Evolutionary conservation across 2,329 filamentous ascomycete species (phyloP), one percentile per base, ranked within the genome.

Genomic region (Phaeophleospora eucalypticola): DNA sequence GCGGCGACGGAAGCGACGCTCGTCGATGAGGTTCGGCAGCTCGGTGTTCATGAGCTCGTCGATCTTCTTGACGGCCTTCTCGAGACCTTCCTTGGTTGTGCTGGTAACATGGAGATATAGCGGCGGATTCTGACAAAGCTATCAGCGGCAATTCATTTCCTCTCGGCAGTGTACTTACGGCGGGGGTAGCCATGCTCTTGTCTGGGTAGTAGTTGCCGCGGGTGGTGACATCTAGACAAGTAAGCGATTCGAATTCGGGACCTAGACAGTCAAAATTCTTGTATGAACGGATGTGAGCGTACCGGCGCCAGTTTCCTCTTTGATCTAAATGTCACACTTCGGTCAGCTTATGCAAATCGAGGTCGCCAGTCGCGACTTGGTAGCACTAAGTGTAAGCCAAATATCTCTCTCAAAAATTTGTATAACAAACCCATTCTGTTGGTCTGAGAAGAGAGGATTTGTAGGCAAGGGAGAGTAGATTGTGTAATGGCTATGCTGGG

Each of bases 291-390:
- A 71, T 73, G 75, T 69, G 73, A 77, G 82, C 90, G 84, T 98
- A 98, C 93, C 93, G 80, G 93, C 91, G 80, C 93, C 93, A 84
- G 91, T 97, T 66, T 96, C 89, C 77, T 96, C 91, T 85, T 95
- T 95, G 66, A 98, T 98, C 93, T 98, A 90, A 64, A 87, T 86
- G 73, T 82, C 83, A 93, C 81, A 83, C 41, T 45, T 39, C 84
- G 82, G 90, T 96, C 83, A 97, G 90, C 89, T 93, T 82, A 83
- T 88, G 87, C 81, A 84, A 87, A 82, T 82, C 82, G 84, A 60
- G 59, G 56, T 46, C 54, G 52, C 40, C 51, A 52, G 57, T 56
- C 59, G 62, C 62, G 64, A 62, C 62, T 36, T 17, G 38, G 18
- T 32, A 42, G 62, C 53, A 57, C 60, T 63, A 65, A 64, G 66